Evolutionary conservation across 768 basidiomycete species (phyloP).

Genomic region (Pholiota molesta): DNA sequence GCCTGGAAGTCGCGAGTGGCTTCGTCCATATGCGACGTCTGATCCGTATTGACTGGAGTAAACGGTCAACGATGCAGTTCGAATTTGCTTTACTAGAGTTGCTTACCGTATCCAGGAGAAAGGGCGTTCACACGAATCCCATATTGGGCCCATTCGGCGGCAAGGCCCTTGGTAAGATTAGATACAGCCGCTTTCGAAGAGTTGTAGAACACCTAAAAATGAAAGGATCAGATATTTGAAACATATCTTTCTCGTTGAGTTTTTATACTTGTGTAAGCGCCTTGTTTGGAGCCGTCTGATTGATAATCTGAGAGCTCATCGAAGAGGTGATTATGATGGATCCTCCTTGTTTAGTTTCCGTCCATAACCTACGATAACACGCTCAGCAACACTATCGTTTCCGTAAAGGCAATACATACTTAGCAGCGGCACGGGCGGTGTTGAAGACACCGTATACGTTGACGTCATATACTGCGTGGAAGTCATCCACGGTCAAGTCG

Average conservation of each 20-base stretch:
- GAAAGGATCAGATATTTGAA: background rate
- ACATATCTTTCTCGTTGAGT: background rate
- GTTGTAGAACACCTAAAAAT: constrained; percentile 55
- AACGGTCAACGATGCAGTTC: background rate
- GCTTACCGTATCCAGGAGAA: constrained; percentile 62
- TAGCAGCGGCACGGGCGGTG: constrained; percentile 57
- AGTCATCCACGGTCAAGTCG: constrained; percentile 58
- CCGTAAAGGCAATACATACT: constrained; percentile 31
- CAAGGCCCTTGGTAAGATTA: constrained; percentile 57
- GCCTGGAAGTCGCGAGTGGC: constrained; percentile 51
- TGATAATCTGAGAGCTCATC: constrained; percentile 72
- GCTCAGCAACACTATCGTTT: background rate
- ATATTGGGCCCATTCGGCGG: constrained; percentile 61
- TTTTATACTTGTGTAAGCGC: constrained; percentile 51
- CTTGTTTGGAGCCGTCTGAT: constrained; percentile 45
- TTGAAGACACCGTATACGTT: constrained; percentile 75
- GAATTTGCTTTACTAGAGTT: background rate
- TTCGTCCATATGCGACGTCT: constrained; percentile 56
- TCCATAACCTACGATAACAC: constrained; percentile 44
- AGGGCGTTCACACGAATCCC: constrained; percentile 62
- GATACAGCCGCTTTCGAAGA: constrained; percentile 71
- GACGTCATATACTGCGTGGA: constrained; percentile 52
- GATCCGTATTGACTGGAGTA: constrained; percentile 56
- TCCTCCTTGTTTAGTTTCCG: constrained; percentile 35
- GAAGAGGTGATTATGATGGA: constrained; percentile 69